Conservation (phyloP, 768 basidiomycete genomes). For the Suillus plorans region DNA sequence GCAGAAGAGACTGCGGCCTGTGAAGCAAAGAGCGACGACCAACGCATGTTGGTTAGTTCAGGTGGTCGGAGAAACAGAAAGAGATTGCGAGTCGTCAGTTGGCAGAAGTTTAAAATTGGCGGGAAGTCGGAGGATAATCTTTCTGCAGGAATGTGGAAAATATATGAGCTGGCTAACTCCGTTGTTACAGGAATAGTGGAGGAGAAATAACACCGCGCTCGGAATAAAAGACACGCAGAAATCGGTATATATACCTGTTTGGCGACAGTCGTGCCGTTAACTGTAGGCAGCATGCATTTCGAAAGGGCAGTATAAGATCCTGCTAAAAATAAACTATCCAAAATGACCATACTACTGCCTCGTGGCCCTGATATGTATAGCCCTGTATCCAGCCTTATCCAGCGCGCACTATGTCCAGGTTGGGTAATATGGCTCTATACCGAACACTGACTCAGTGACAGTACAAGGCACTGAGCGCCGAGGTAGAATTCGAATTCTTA, state of each 20-base stretch:
- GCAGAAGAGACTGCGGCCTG: slow-evolving; percentile 1
- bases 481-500: too few relatives aligned
- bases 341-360: not conserved
- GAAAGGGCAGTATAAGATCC: not conserved
- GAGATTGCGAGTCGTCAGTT: not conserved
- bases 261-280: not conserved
- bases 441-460: too few relatives aligned
- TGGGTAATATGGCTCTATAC: not conserved
- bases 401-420: not conserved
- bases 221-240: not conserved
- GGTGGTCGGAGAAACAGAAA: not conserved
- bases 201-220: not conserved
- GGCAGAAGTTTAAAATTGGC: slow-evolving; percentile 7
- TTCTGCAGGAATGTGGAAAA: slow-evolving; percentile 2
- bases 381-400: not conserved
- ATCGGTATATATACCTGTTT: not conserved
- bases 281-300: not conserved
- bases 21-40: slow-evolving; percentile 19
- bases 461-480: too few relatives aligned
- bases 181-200: not conserved
- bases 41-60: slow-evolving; percentile 14
- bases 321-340: not conserved
- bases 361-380: not conserved
- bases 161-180: not conserved
- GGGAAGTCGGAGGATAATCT: not conserved